Conservation (phyloP, 139 green algal genomes). For the Micractinium conductrix region DNA sequence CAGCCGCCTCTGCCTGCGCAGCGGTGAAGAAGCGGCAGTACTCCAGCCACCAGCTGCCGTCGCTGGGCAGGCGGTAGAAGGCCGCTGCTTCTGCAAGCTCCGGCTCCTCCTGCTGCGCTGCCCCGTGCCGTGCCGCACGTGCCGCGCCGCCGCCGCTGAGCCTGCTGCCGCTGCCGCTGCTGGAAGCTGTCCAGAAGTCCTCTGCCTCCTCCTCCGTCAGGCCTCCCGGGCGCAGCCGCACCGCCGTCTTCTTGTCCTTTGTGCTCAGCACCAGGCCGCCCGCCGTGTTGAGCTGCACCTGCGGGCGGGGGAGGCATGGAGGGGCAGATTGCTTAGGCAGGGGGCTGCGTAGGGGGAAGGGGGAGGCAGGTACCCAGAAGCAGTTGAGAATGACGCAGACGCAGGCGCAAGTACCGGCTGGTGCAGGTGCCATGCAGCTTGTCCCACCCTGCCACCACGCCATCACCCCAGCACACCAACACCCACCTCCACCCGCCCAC, state of each 20-base stretch:
- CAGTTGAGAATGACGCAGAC: too few species aligned
- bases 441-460: neutral
- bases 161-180: neutral
- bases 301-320: neutral
- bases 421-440: neutral
- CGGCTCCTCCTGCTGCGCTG: neutral
- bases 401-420: too few species aligned
- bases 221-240: slow-evolving; percentile 2
- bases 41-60: slow-evolving; percentile 49
- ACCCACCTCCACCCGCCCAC: slow-evolving; percentile 19
- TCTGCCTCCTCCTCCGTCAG: slow-evolving; percentile 7
- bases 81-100: slow-evolving; percentile 34
- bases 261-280: slow-evolving; percentile 32
- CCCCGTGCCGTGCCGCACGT: neutral
- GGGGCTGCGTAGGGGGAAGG: too few species aligned
- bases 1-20: slow-evolving; percentile 29
- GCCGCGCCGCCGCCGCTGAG: neutral
- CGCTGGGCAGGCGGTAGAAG: slow-evolving; percentile 49
- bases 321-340: too few species aligned
- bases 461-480: too few species aligned
- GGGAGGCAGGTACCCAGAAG: too few species aligned
- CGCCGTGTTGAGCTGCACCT: slow-evolving; percentile 20
- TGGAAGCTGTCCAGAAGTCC: slow-evolving; percentile 10
- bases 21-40: slow-evolving; percentile 44
- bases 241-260: slow-evolving; percentile 53